These are phyloP conservation scores for Elsinoe ampelina DNA, from an alignment of 2,329 filamentous ascomycete genomes.

Conservation along the genomic window DNA sequence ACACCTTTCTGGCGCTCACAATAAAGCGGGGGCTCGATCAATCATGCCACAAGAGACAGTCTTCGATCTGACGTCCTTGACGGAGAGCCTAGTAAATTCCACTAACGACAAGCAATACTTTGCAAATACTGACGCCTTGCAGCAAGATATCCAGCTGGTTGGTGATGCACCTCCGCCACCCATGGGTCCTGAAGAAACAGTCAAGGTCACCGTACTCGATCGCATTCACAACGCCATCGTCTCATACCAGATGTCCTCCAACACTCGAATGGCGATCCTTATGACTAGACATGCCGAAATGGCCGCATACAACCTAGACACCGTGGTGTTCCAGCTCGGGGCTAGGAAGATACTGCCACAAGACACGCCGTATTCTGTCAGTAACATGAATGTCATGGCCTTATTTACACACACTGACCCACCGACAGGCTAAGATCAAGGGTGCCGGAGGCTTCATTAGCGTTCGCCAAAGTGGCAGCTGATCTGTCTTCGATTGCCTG, in stretches of 20 bases:
- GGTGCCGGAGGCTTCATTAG: slow-evolving; percentile 1
- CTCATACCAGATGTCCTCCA: neutral
- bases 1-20: neutral
- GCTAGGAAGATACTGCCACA: neutral
- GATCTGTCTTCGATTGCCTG: neutral
- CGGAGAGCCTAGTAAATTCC: neutral
- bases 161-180: slow-evolving; percentile 1
- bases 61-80: slow-evolving; percentile 6
- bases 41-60: neutral
- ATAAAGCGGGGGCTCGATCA: neutral
- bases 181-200: neutral
- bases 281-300: slow-evolving; percentile 4
- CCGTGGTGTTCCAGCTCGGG: neutral
- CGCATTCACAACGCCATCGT: slow-evolving; percentile 5
- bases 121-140: neutral
- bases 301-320: slow-evolving; percentile 1
- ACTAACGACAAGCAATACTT: neutral
- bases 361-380: neutral
- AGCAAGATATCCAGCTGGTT: neutral
- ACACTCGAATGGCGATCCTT: neutral
- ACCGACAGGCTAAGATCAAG: neutral
- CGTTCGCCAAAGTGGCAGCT: neutral
- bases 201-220: neutral
- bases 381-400: neutral
- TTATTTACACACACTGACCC: neutral